Base-by-base conservation (phyloP, 1,284 basidiomycete genomes). In the Heterobasidion occidentale region DNA sequence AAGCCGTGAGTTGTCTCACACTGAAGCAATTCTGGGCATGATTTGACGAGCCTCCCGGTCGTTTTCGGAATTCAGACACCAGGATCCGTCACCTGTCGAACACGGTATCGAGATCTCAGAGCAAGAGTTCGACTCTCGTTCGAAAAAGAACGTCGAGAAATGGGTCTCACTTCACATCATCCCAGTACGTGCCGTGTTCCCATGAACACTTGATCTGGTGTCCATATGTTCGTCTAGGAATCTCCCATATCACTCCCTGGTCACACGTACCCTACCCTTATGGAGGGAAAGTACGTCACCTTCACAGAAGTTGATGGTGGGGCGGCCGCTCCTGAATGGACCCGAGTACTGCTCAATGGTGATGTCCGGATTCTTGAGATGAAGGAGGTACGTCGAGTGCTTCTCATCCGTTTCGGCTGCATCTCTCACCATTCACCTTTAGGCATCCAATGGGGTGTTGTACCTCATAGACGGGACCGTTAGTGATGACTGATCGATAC, bases 131-230 rank as follows among this genome's bases (percentile, higher is more conserved):
- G 84, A 90, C 56, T 67, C 67, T 11, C 65, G 64, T 35, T 81
- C 83, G 9, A 83, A 74, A 68, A 70, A 71, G 62, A 88, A 90
- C 60, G 82, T 91, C 11, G 76, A 83, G 62, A 74, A 74, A 51
- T 92, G 88, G 88, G 77, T 91, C 1, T 79, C 81, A 6, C 81
- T 81, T 2, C 88, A 90, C 64, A 80, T 91, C 58, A 78, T 92
- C 57, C 83, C 86, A 9, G 88, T 90, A 64, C 56, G 79, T 68
- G 11, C n/a, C 46, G 38, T 33, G 36, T 47, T 46, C 27, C 57
- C 46, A 9, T 15, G 33, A 36, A 2, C 36, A 19, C 56, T 27
- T 50, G 20, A 33, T 46, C 53, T 17, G 35, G 48, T 11, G 60
- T 51, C 34, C 34, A 33, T 59, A 56, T 36, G 14, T 45, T 14